Percentiles rank a stretch among this genome's conserved stretches.
Evolutionary conservation across 768 basidiomycete genomes (phyloP).

Genomic region (Tremella fuciformis): DNA sequence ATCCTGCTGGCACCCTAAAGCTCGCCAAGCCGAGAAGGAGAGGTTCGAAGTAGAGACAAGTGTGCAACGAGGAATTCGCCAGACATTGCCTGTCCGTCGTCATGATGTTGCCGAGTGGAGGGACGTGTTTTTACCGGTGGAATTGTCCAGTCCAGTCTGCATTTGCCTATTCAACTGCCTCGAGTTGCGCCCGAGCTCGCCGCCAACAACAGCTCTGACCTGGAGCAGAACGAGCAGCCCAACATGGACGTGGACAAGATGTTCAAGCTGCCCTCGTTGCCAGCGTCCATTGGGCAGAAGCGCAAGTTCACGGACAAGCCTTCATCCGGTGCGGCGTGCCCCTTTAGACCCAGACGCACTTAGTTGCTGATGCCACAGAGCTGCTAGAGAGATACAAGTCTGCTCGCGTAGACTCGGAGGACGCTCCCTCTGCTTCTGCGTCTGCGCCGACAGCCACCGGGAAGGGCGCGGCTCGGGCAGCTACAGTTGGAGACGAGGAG

Average conservation of each 20-base stretch:
- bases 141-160: too few species aligned
- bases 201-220: too few species aligned
- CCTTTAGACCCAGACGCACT: neutral
- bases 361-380: slow-evolving; percentile 26
- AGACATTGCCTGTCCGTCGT: neutral
- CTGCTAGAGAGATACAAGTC: slow-evolving; percentile 37
- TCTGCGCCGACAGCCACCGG: slow-evolving; percentile 23
- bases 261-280: slow-evolving; percentile 48
- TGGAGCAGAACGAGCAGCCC: neutral
- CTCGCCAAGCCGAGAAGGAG: neutral
- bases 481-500: slow-evolving; percentile 61
- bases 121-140: too few species aligned
- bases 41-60: neutral
- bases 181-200: too few species aligned
- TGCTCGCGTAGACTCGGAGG: slow-evolving; percentile 14
- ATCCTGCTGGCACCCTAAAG: slow-evolving; percentile 12
- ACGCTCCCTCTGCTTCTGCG: neutral
- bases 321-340: slow-evolving; percentile 25
- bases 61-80: neutral
- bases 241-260: slow-evolving; percentile 46
- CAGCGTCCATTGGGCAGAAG: slow-evolving; percentile 36
- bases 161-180: too few species aligned
- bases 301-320: slow-evolving; percentile 39
- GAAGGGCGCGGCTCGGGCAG: slow-evolving; percentile 27
- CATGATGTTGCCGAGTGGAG: too few species aligned